Evolutionary conservation across 306 rosid genomes (phyloP).

Genomic region (Argentina anserina): DNA sequence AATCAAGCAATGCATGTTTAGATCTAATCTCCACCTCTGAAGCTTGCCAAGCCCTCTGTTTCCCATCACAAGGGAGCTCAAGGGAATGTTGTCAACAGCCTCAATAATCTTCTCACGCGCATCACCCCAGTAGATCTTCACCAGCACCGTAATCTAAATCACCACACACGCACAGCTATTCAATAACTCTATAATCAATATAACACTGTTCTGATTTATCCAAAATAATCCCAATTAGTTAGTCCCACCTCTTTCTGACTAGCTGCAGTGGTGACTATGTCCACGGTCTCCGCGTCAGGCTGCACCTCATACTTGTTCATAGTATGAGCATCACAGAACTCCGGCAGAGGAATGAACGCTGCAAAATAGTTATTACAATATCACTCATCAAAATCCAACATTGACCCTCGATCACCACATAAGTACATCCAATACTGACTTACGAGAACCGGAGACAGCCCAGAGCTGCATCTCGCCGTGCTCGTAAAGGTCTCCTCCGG

Average conservation of each 20-base stretch:
- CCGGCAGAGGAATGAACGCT: constrained; percentile 70
- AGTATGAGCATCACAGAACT: constrained; percentile 42
- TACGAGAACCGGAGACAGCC: constrained; percentile 79
- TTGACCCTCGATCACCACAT: neutral
- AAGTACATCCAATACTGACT: too few relatives aligned
- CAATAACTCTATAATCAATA: neutral
- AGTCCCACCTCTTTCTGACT: constrained; percentile 48
- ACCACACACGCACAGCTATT: neutral
- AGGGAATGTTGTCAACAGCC: constrained; percentile 54
- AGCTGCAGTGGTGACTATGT: constrained; percentile 39
- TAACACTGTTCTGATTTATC: neutral
- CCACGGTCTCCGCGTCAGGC: constrained; percentile 47
- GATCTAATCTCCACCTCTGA: constrained; percentile 39
- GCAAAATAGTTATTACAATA: constrained; percentile 7
- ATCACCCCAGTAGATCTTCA: constrained; percentile 76
- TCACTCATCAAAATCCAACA: neutral
- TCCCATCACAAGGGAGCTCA: constrained; percentile 55
- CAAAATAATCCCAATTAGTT: neutral
- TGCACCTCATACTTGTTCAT: constrained; percentile 66
- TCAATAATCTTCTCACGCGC: constrained; percentile 64
- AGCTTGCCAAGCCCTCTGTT: constrained; percentile 83
- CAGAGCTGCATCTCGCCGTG: constrained; percentile 85
- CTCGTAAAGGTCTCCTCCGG: constrained; percentile 44
- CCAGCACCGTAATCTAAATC: constrained; percentile 51
- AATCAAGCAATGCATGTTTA: neutral